Conservation (phyloP, 2,329 filamentous ascomycete species). For the Arthrobotrys pseudoclavata region DNA sequence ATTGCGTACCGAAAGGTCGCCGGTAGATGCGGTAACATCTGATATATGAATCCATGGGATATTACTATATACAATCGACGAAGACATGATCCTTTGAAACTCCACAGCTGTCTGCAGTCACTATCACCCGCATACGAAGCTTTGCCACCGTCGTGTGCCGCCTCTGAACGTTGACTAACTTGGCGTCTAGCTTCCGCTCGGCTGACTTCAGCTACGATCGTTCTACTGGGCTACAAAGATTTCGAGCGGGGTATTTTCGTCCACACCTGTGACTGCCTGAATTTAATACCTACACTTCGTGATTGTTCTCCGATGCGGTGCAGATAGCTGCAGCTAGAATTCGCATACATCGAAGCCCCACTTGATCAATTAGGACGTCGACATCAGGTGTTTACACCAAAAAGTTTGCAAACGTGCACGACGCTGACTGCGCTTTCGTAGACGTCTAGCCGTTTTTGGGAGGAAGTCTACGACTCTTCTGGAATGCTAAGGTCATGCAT, state of each 20-base stretch:
- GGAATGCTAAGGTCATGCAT: slow-evolving; percentile 11
- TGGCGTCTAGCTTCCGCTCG: slow-evolving; percentile 28
- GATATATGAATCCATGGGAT: not conserved
- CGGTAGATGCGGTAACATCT: slow-evolving; percentile 14
- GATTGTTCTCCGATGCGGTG: not conserved
- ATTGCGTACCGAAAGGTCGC: not conserved
- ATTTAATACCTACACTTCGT: not conserved
- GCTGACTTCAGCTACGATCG: not conserved
- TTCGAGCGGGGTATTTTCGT: slow-evolving; percentile 18
- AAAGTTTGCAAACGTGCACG: not conserved
- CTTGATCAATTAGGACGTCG: slow-evolving; percentile 1
- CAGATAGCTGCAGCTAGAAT: slow-evolving; percentile 25
- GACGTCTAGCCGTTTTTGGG: slow-evolving; percentile 1
- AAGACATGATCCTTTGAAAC: slow-evolving; percentile 2
- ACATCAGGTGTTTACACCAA: not conserved
- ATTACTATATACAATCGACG: not conserved
- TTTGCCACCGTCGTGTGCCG: slow-evolving; percentile 14
- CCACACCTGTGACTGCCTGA: slow-evolving; percentile 10
- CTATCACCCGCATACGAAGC: slow-evolving; percentile 13
- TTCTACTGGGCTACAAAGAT: not conserved
- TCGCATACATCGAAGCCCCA: not conserved
- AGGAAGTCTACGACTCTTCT: not conserved
- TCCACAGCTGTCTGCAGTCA: slow-evolving; percentile 6
- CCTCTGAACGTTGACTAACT: not conserved
- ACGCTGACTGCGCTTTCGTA: slow-evolving; percentile 14